Evolutionary conservation across 768 basidiomycete species (phyloP).

Genomic region (Mycena amicta): DNA sequence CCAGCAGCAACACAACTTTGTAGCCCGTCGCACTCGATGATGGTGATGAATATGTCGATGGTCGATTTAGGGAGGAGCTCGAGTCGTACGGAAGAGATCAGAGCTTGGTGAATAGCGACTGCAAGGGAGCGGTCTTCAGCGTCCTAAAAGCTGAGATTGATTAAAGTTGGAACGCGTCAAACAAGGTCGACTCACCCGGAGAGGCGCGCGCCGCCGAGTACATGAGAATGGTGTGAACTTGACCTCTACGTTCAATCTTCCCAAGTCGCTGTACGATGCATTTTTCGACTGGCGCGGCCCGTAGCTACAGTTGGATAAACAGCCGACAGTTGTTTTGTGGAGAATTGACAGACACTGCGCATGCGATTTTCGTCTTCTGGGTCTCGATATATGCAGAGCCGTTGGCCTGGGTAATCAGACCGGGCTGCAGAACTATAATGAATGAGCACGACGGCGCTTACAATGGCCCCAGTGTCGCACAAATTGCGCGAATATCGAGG

Average conservation of each 20-base stretch:
- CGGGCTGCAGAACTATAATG: conserved; percentile 78
- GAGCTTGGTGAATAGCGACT: conserved; percentile 81
- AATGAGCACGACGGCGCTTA: conserved; percentile 2
- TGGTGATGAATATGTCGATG: conserved; percentile 86
- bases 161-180: conserved; percentile 16
- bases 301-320: conserved; percentile 59
- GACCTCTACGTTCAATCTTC: conserved; percentile 90
- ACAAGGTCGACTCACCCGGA: conserved; percentile 63
- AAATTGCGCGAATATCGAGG: conserved; percentile 81
- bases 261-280: conserved; percentile 81
- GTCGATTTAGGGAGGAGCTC: conserved; percentile 93
- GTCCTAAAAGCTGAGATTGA: conserved; percentile 58
- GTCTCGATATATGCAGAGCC: conserved; percentile 98
- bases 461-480: conserved; percentile 44
- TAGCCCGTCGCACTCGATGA: conserved; percentile 92
- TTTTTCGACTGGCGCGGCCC: conserved; percentile 86
- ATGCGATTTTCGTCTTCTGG: conserved; percentile 89
- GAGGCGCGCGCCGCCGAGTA: conserved; percentile 71
- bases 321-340: conserved; percentile 7
- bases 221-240: conserved; percentile 97
- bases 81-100: conserved; percentile 81
- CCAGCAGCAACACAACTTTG: conserved; percentile 88
- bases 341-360: conserved; percentile 81
- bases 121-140: conserved; percentile 90
- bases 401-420: conserved; percentile 90